Base-by-base conservation (phyloP, 2,329 filamentous ascomycete species). In the Colletotrichum theobromicola region DNA sequence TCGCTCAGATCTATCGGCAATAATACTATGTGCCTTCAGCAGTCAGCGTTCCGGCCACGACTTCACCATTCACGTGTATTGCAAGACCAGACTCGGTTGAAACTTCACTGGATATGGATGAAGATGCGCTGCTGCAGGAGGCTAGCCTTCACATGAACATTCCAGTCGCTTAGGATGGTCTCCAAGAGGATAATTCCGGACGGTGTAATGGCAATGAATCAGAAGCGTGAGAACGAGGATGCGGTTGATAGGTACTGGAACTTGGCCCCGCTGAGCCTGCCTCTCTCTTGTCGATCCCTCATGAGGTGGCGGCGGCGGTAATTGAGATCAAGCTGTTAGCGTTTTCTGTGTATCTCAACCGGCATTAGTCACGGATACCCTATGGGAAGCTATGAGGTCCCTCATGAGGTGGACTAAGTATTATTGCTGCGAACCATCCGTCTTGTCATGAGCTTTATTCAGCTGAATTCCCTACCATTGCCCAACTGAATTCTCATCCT, bases 391-490 rank as follows among this genome's bases (percentile, higher is more conserved):
- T 13, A 12, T 2, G 10, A 10, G 3, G 5, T 3, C 18, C 4
- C 5, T 21, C 5, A 21, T 13, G 5, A 46, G 42, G 7, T 21
- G 13, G 7, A 0, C n/a, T n/a, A 46, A 21, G 42, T n/a, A 46
- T n/a, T 13, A 7, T 3, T 46, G 9, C 8, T 18, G 4, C 4
- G 4, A 2, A 21, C 12, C 18, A 4, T 5, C 2, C 18, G 5
- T 10, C 42, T 21, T 46, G 5, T 13, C 2, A 7, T 46, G 42
- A 12, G 4, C 3, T 16, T 4, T n/a, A 21, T 16, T 4, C 42
- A 21, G 42, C 9, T 13, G 3, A 46, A 21, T 46, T 10, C 13
- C 5, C 42, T 46, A 10, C 3, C 37, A 9, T 18, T 5, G 16
- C 16, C 18, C 16, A 42, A 10, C 8, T 42, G 4, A 42, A 42